A percentile compares a stretch with the other conserved stretches of the same genome.
phyloP scores from a whole-genome alignment of 768 basidiomycete species.

The Neoboletus subvelutipes region DNA sequence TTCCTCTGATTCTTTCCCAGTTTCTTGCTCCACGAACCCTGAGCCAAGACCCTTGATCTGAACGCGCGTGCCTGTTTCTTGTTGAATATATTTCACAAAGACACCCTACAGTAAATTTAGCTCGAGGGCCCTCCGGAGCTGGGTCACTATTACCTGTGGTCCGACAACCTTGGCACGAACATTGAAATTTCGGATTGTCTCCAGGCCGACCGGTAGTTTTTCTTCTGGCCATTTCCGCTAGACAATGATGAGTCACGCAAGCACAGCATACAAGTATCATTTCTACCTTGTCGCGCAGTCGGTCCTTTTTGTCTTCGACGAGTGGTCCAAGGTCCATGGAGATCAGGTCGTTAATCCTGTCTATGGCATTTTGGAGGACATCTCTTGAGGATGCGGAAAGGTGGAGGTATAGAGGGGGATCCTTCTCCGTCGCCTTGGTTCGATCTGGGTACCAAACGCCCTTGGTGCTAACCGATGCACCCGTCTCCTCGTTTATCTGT shows the following conservation, averaged over 20 bases:
- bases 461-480: slow-evolving; percentile 89
- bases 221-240: slow-evolving; percentile 98
- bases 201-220: slow-evolving; percentile 85
- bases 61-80: slow-evolving; percentile 92
- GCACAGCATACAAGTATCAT: background rate
- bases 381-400: slow-evolving; percentile 76
- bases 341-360: slow-evolving; percentile 72
- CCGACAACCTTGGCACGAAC: slow-evolving; percentile 97
- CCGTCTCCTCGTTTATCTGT: slow-evolving; percentile 90
- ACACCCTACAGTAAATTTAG: slow-evolving; percentile 52
- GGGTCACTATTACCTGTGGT: slow-evolving; percentile 61
- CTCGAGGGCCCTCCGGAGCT: background rate
- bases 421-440: slow-evolving; percentile 84
- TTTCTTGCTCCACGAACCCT: slow-evolving; percentile 92
- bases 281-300: slow-evolving; percentile 61
- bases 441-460: slow-evolving; percentile 97
- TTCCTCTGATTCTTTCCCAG: slow-evolving; percentile 82
- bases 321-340: slow-evolving; percentile 74
- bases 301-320: slow-evolving; percentile 76
- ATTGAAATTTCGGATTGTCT: slow-evolving; percentile 94
- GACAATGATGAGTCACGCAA: slow-evolving; percentile 11
- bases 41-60: slow-evolving; percentile 96
- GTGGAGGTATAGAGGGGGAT: slow-evolving; percentile 92
- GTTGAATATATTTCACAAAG: slow-evolving; percentile 98
- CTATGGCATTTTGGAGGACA: slow-evolving; percentile 62